These are phyloP conservation scores for Boletus sp. DNA, from an alignment of 768 basidiomycete genomes.

Conservation along the genomic window DNA sequence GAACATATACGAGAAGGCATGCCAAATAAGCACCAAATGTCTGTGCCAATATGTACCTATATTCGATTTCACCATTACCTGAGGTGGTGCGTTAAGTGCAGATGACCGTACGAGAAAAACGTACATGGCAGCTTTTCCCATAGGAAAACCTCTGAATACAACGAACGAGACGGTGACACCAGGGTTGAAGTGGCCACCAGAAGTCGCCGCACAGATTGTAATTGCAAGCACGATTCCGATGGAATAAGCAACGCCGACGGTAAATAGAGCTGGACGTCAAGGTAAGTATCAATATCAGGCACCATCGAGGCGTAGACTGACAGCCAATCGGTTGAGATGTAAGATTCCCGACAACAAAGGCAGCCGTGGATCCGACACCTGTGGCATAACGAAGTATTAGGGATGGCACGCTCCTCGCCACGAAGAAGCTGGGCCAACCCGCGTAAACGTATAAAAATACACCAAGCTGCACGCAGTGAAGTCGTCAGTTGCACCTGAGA, in stretches of 20 bases:
- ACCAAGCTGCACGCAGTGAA: conserved; percentile 42
- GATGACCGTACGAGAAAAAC: conserved; percentile 15
- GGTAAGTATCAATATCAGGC: background rate
- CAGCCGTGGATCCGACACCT: conserved; percentile 56
- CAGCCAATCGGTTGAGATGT: conserved; percentile 47
- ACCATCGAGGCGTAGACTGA: conserved; percentile 31
- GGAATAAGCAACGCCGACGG: conserved; percentile 56
- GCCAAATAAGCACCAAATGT: conserved; percentile 64
- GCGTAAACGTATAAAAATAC: conserved; percentile 60
- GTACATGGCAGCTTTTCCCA: conserved; percentile 49
- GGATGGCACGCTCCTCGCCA: background rate
- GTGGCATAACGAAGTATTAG: background rate
- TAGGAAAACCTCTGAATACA: conserved; percentile 54
- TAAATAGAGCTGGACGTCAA: conserved; percentile 42
- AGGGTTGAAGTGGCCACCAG: conserved; percentile 69
- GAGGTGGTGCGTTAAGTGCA: background rate
- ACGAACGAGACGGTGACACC: conserved; percentile 51
- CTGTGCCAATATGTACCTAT: conserved; percentile 64
- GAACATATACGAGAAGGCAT: conserved; percentile 55
- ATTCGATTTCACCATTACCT: conserved; percentile 10
- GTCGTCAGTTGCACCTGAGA: background rate
- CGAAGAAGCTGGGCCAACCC: conserved; percentile 29
- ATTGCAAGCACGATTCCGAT: conserved; percentile 60
- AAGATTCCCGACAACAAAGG: conserved; percentile 47
- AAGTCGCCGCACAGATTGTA: conserved; percentile 47